These are phyloP conservation scores for Samsoniella hepiali DNA, from an alignment of 2,329 filamentous ascomycete species.

Conservation along the genomic window DNA sequence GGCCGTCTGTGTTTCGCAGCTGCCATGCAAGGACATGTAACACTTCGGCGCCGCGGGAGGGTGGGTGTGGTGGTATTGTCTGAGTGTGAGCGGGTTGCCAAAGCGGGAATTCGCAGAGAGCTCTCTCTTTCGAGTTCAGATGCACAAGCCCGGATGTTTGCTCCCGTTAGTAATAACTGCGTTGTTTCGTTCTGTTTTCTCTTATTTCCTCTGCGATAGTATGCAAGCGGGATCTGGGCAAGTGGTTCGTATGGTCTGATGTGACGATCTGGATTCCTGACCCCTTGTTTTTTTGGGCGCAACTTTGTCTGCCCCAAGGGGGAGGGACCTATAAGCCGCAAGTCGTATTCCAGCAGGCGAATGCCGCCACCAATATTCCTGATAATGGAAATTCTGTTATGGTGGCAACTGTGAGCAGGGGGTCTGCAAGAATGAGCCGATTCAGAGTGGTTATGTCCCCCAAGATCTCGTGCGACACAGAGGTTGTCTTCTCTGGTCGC, in stretches of 20 bases:
- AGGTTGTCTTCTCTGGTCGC: background rate
- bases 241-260: background rate
- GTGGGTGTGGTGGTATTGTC: conserved; percentile 1
- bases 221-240: background rate
- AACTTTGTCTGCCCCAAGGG: background rate
- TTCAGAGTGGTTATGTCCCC: no score
- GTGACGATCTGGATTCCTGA: background rate
- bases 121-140: background rate
- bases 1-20: background rate
- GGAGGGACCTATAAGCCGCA: background rate
- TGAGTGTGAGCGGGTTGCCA: background rate
- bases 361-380: background rate
- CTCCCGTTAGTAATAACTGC: background rate
- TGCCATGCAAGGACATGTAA: background rate
- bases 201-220: no score
- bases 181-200: background rate
- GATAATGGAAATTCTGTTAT: background rate
- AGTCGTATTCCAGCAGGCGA: background rate
- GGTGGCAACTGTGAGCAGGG: background rate
- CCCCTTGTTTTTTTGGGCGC: background rate
- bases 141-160: background rate
- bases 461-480: background rate
- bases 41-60: background rate
- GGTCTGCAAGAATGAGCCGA: background rate
- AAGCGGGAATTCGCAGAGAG: background rate